Percentiles rank a stretch among this genome's conserved stretches.
These are phyloP conservation scores for Clathrus columnatus DNA, from an alignment of 768 basidiomycete genomes.

Conservation along the genomic window DNA sequence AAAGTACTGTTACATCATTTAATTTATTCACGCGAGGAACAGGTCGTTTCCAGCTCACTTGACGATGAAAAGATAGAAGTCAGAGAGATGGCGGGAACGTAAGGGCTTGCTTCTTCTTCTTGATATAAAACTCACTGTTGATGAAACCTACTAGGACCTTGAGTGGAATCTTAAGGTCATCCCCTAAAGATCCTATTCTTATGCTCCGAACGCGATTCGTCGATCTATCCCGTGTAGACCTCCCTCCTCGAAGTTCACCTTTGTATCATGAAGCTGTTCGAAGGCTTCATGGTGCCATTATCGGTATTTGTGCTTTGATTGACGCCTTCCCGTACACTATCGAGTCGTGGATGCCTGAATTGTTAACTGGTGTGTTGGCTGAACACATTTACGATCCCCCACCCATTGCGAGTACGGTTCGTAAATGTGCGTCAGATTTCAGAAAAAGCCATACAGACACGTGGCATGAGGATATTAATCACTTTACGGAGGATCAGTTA, in stretches of 20 bases:
- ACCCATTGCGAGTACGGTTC: slow-evolving; percentile 78
- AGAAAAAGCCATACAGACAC: slow-evolving; percentile 74
- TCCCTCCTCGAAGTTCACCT: neutral
- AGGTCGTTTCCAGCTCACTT: slow-evolving; percentile 76
- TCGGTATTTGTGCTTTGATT: slow-evolving; percentile 89
- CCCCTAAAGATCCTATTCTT: slow-evolving; percentile 30
- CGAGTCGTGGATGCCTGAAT: slow-evolving; percentile 86
- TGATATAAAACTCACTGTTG: slow-evolving; percentile 6
- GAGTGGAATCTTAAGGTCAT: slow-evolving; percentile 33
- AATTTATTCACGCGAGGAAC: neutral
- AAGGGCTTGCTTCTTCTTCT: slow-evolving; percentile 2
- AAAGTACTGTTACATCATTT: neutral
- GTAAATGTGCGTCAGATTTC: slow-evolving; percentile 72
- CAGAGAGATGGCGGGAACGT: slow-evolving; percentile 26
- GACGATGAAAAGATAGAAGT: slow-evolving; percentile 34
- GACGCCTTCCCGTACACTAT: slow-evolving; percentile 95
- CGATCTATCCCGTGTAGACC: slow-evolving; percentile 43
- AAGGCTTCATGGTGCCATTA: slow-evolving; percentile 80
- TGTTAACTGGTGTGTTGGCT: slow-evolving; percentile 68
- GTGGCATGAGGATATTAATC: slow-evolving; percentile 82
- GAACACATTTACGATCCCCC: slow-evolving; percentile 85
- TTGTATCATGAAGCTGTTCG: slow-evolving; percentile 64
- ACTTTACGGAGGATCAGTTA: slow-evolving; percentile 81
- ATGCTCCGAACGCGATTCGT: slow-evolving; percentile 67
- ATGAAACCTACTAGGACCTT: slow-evolving; percentile 26